Percentiles rank a stretch among this genome's conserved stretches.
These are phyloP conservation scores for Pythium brachiatum DNA, from an alignment of 352 stramenopile species.

Conservation along the genomic window DNA sequence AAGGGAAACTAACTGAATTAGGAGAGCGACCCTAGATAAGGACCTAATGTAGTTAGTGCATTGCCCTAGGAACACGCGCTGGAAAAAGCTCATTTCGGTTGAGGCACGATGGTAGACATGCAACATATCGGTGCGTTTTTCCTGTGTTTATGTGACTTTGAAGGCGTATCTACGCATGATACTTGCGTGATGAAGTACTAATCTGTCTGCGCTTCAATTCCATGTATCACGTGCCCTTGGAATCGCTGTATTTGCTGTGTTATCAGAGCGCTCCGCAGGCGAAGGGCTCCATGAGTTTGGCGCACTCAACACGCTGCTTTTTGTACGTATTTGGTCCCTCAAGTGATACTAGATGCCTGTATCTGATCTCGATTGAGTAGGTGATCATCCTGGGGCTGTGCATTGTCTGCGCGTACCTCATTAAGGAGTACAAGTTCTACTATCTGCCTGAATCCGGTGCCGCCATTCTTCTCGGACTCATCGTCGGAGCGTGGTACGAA, in stretches of 20 bases:
- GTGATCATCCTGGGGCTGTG: conserved; percentile 87
- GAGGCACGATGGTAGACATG: conserved; percentile 1
- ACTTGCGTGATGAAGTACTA: neutral
- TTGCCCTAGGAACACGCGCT: neutral
- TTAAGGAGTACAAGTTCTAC: conserved; percentile 90
- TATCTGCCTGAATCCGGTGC: conserved; percentile 89
- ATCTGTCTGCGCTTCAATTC: neutral
- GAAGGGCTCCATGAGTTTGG: conserved; percentile 83
- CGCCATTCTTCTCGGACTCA: conserved; percentile 89
- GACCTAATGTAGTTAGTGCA: conserved; percentile 5
- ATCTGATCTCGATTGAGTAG: conserved; percentile 20
- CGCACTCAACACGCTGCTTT: conserved; percentile 85
- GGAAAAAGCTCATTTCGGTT: neutral
- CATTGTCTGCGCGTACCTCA: conserved; percentile 90
- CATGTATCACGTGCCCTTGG: neutral
- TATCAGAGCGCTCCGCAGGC: conserved; percentile 32
- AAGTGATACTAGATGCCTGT: neutral
- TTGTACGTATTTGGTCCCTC: conserved; percentile 41
- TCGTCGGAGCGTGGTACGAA: conserved; percentile 74
- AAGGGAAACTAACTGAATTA: conserved; percentile 16
- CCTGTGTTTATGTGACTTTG: neutral
- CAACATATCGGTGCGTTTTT: neutral
- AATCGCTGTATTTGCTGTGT: neutral
- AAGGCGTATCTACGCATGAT: neutral
- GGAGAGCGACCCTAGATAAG: neutral